These are phyloP conservation scores for Sergeia podlipaevii DNA, from an alignment of 208 protist genomes.

Conservation along the genomic window DNA sequence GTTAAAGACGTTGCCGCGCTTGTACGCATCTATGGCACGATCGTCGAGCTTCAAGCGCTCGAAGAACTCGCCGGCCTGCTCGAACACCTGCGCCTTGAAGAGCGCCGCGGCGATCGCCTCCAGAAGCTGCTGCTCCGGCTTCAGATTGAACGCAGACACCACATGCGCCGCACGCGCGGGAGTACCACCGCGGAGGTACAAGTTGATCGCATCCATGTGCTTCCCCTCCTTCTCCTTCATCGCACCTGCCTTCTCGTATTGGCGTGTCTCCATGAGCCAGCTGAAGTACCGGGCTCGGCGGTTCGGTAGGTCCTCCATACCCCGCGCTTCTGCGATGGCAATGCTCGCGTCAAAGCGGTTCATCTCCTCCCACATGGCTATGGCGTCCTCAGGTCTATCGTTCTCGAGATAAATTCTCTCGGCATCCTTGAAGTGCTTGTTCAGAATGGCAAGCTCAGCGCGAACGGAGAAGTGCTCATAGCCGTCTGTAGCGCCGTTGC, in stretches of 20 bases:
- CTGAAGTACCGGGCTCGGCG: slow-evolving; percentile 90
- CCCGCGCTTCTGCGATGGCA: slow-evolving; percentile 77
- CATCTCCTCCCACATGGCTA: slow-evolving; percentile 96
- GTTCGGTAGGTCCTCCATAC: slow-evolving; percentile 82
- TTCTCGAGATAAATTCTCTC: slow-evolving; percentile 95
- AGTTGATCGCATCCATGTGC: slow-evolving; percentile 93
- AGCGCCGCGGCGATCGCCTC: slow-evolving; percentile 94
- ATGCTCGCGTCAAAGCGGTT: slow-evolving; percentile 93
- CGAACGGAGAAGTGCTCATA: slow-evolving; percentile 92
- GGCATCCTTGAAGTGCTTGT: slow-evolving; percentile 91
- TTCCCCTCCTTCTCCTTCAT: slow-evolving; percentile 94
- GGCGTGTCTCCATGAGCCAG: slow-evolving; percentile 94
- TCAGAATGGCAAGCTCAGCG: slow-evolving; percentile 86
- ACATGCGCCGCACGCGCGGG: slow-evolving; percentile 92
- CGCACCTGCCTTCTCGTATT: slow-evolving; percentile 95
- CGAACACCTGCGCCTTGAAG: slow-evolving; percentile 92
- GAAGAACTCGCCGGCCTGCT: slow-evolving; percentile 96
- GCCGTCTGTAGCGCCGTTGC: slow-evolving; percentile 54
- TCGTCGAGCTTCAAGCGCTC: slow-evolving; percentile 93
- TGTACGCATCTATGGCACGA: slow-evolving; percentile 94
- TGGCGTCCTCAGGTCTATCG: slow-evolving; percentile 91
- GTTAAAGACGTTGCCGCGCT: slow-evolving; percentile 90
- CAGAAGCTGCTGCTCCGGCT: slow-evolving; percentile 86
- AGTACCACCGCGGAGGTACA: slow-evolving; percentile 94
- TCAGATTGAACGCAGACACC: slow-evolving; percentile 79